phyloP scores from a whole-genome alignment of 495 filamentous ascomycete species.

The Lepidopterella palustris region DNA sequence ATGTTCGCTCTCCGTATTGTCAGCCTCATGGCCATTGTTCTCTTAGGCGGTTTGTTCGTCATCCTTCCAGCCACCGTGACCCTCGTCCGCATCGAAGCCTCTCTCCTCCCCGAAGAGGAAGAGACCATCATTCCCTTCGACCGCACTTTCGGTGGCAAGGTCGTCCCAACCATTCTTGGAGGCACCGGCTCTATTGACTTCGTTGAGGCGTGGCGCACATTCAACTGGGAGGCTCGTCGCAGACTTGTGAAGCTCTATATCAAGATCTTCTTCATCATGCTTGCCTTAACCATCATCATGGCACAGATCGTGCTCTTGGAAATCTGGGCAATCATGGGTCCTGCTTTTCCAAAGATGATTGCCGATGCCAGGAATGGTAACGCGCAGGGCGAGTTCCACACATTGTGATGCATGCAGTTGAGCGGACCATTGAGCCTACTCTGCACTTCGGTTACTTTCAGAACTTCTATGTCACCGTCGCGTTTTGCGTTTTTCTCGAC shows the following conservation, averaged over 20 bases:
- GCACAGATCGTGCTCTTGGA: constrained; percentile 10
- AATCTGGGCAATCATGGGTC: constrained; percentile 20
- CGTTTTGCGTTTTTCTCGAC: too few species aligned
- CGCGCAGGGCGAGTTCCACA: background rate
- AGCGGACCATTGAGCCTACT: too few species aligned
- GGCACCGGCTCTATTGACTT: constrained; percentile 63
- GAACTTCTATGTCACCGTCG: too few species aligned
- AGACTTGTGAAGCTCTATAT: constrained; percentile 60
- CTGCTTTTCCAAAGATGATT: constrained; percentile 7
- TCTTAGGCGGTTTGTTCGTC: constrained; percentile 43
- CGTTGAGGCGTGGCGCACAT: constrained; percentile 63
- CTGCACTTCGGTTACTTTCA: too few species aligned
- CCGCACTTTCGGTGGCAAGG: constrained; percentile 52
- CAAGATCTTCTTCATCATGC: constrained; percentile 55
- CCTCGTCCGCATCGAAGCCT: constrained; percentile 63
- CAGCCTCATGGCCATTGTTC: constrained; percentile 34
- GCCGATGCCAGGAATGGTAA: constrained; percentile 4
- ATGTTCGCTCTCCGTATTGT: constrained; percentile 19
- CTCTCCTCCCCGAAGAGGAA: constrained; percentile 59
- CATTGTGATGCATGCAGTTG: too few species aligned
- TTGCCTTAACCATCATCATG: constrained; percentile 40
- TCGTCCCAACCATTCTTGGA: constrained; percentile 49
- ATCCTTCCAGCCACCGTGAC: constrained; percentile 57
- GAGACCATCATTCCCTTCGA: constrained; percentile 75
- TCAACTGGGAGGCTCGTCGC: constrained; percentile 57